Evolutionary conservation across 768 basidiomycete species (phyloP), one percentile per base, ranked within the genome.

Genomic region (Rhizopogon roseolus): DNA sequence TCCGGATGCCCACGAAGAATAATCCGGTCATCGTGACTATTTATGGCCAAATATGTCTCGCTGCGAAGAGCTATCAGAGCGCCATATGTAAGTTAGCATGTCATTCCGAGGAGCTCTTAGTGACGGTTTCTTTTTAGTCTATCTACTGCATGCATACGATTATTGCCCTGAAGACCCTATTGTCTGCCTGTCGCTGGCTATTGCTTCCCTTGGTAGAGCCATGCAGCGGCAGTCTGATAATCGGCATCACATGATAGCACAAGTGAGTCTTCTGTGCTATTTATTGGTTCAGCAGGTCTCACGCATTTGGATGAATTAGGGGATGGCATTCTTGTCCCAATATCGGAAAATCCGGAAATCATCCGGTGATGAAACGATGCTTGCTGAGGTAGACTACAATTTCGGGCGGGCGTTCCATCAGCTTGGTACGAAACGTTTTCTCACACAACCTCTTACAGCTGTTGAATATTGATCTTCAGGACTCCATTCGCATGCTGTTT

Each of bases 211-310:
- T 43, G 93, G 93, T 10, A 80, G 96, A 37, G 88, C 93, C 0
- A 92, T 93, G 86, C 91, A 95, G 59, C 80, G 95, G 17, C 95
- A 98, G 66, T 85, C 88, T 13, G 96, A 98, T 70, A 98, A 99
- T 65, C 74, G 94, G 39, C 90, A 97, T 63, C 90, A 96, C 66
- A 79, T 93, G 54, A 80, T 98, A 38, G 78, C 86, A 4, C 91
- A 94, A 69, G 82, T 83, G 43, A 25, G 62, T 19, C 6, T 17
- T 50, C 6, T 55, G 11, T 4, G 4, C 10, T 11, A 17, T 13
- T 25, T 11, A n/a, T 41, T 19, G 3, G 4, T 6, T 25, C 1
- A 22, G 22, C 22, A 38, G 37, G 3, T 39, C 22, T 37, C 3
- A 50, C 7, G 5, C 28, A 41, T n/a, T 16, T 14, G 6, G 19